phyloP scores from a whole-genome alignment of 2,329 filamentous ascomycete genomes.

The Fusarium caatingaense region DNA sequence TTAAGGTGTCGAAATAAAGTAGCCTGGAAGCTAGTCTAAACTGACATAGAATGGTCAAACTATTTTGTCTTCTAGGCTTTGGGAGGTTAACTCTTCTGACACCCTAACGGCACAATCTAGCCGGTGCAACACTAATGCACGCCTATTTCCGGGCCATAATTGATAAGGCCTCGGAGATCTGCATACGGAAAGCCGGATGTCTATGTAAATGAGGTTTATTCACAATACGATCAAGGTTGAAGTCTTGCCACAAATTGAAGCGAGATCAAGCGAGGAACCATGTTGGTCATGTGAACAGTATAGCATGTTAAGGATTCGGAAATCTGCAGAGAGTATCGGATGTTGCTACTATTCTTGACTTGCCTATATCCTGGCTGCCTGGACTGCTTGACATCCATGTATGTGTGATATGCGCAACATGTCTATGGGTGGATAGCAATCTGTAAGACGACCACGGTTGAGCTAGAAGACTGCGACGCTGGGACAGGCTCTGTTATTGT shows the following conservation, averaged over 20 bases:
- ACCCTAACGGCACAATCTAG: neutral
- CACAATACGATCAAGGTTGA: neutral
- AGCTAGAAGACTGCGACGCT: neutral
- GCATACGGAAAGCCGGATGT: neutral
- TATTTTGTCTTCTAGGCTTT: neutral
- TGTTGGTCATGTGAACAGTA: neutral
- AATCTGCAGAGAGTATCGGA: neutral
- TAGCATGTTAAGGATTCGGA: neutral
- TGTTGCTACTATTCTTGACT: neutral
- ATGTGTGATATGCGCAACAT: neutral
- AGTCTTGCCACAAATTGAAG: neutral
- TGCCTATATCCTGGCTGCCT: neutral
- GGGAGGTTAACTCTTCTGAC: neutral
- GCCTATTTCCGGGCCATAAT: neutral
- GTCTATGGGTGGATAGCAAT: neutral
- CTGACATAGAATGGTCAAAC: neutral
- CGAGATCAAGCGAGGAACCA: neutral
- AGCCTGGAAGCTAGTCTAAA: neutral
- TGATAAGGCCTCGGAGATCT: conserved; percentile 3
- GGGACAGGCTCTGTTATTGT: neutral
- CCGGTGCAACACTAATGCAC: conserved; percentile 12
- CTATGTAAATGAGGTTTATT: neutral
- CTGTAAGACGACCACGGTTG: neutral
- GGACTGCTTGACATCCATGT: neutral
- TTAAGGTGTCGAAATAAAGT: neutral